Percentiles rank a stretch among this genome's conserved stretches.
phyloP scores from a whole-genome alignment of 371 early-diverging fungal species.

The Paraphysoderma sedebokerense region DNA sequence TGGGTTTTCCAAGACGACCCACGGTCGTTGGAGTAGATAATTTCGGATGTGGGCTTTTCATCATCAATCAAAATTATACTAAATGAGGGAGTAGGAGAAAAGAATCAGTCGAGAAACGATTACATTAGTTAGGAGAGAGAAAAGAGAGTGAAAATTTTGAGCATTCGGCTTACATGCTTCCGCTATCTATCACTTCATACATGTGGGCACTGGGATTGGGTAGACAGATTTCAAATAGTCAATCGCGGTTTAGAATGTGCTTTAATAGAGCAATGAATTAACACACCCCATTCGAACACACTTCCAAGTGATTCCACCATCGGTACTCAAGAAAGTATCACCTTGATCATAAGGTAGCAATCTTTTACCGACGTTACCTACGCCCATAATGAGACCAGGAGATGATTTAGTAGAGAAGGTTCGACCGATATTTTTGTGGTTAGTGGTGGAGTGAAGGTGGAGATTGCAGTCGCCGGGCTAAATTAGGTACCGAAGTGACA shows the following conservation, averaged over 20 bases:
- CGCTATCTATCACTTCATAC: no score
- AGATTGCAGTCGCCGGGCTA: conserved; percentile 15
- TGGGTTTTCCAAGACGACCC: conserved; percentile 55
- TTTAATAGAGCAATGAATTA: no score
- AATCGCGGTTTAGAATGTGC: no score
- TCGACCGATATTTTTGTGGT: conserved; percentile 36
- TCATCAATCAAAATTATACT: conserved; percentile 62
- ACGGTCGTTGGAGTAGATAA: conserved; percentile 63
- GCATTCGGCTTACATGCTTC: no score
- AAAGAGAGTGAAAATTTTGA: no score
- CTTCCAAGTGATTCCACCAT: conserved; percentile 76
- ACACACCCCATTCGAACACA: conserved; percentile 49
- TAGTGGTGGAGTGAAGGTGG: conserved; percentile 74
- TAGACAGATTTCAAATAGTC: no score
- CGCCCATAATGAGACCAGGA: conserved; percentile 75
- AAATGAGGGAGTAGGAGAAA: no score
- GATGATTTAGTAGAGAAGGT: conserved; percentile 54
- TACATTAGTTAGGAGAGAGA: no score
- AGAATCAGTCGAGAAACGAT: no score
- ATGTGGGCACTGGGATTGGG: no score
- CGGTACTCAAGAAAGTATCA: conserved; percentile 64
- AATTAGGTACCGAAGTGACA: no score
- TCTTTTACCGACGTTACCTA: conserved; percentile 65
- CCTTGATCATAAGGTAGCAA: conserved; percentile 49
- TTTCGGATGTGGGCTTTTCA: conserved; percentile 38